Percentiles rank a stretch among this genome's conserved stretches.
These are phyloP conservation scores for Raphidocelis subcapitata DNA, from an alignment of 139 green algal genomes.

Conservation along the genomic window DNA sequence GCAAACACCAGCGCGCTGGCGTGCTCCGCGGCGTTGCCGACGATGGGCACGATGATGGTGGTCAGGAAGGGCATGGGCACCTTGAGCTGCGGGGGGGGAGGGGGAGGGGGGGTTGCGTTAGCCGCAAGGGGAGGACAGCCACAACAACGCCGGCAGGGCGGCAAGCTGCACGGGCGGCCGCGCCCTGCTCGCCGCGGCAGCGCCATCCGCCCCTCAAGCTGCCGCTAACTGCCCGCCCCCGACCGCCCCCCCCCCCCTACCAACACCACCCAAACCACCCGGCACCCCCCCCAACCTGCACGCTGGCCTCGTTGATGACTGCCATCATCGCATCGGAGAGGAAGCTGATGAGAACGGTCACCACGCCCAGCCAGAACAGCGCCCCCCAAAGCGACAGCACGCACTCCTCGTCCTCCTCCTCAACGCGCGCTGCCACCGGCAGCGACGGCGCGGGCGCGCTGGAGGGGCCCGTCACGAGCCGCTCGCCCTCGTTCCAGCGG, in stretches of 20 bases:
- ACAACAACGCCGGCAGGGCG: too few species aligned
- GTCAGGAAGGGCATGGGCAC: conserved; percentile 84
- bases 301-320: conserved; percentile 44
- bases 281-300: too few species aligned
- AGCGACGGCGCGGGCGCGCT: too few species aligned
- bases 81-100: conserved; percentile 41
- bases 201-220: too few species aligned
- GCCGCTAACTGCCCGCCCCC: too few species aligned
- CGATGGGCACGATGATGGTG: conserved; percentile 84
- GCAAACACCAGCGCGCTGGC: conserved; percentile 90
- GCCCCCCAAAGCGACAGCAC: conserved; percentile 48
- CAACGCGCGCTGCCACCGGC: neutral
- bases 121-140: too few species aligned
- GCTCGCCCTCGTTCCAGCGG: neutral
- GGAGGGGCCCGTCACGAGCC: conserved; percentile 1
- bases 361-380: conserved; percentile 66
- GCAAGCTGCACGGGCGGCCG: too few species aligned
- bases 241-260: too few species aligned
- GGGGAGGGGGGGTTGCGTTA: too few species aligned
- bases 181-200: too few species aligned
- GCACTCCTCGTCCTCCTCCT: conserved; percentile 38
- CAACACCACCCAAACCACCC: too few species aligned
- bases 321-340: conserved; percentile 70
- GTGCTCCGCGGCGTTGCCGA: conserved; percentile 92
- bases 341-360: conserved; percentile 75